A percentile compares a stretch with the other conserved stretches of the same genome.
phyloP scores from a whole-genome alignment of 2,329 filamentous ascomycete species.

The Xylariaceae sp. region DNA sequence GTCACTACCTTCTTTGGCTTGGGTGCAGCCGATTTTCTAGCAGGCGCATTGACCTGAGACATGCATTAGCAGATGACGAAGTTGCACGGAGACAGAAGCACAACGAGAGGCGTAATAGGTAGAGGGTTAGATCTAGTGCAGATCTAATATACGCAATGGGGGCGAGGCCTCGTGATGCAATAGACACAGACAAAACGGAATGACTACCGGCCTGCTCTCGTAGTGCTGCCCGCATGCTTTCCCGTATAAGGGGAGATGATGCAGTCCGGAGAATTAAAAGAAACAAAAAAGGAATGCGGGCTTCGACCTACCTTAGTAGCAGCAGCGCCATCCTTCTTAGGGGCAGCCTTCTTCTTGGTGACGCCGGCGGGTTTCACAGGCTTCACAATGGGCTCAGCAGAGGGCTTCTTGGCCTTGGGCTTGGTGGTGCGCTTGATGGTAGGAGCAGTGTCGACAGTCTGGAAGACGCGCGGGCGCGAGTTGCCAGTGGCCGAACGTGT shows the following conservation, averaged over 20 bases:
- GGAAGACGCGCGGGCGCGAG: conserved; percentile 50
- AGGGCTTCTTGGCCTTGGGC: conserved; percentile 29
- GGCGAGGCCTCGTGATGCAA: not conserved
- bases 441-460: conserved; percentile 45
- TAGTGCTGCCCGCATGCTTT: not conserved
- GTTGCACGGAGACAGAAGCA: not conserved
- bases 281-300: not conserved
- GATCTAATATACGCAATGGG: not conserved
- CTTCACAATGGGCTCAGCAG: conserved; percentile 22
- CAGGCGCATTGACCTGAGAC: conserved; percentile 31
- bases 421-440: conserved; percentile 41
- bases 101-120: not conserved
- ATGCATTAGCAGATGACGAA: conserved; percentile 19
- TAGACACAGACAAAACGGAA: not conserved
- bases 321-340: conserved; percentile 33
- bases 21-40: conserved; percentile 28
- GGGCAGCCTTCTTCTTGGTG: conserved; percentile 33
- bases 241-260: not conserved
- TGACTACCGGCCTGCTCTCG: not conserved
- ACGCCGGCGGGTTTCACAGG: conserved; percentile 33
- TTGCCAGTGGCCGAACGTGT: conserved; percentile 51
- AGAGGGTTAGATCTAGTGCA: not conserved
- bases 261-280: not conserved
- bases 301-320: conserved; percentile 31
- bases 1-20: conserved; percentile 30